Base-by-base conservation (phyloP, 2,329 filamentous ascomycete genomes). In the Microascus cirrosus region DNA sequence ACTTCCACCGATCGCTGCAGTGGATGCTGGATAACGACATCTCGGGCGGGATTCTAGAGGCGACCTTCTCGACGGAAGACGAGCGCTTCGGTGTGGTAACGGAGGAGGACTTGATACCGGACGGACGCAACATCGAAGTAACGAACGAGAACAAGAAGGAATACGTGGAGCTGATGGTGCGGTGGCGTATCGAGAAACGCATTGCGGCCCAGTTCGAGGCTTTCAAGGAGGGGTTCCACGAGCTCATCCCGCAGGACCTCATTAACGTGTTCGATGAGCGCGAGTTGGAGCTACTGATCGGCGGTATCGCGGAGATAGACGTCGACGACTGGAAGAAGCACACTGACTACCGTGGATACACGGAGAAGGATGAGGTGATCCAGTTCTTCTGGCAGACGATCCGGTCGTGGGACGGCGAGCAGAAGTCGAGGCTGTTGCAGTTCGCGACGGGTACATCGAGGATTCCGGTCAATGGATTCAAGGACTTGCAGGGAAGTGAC, bases 241-340 rank as follows among this genome's bases (percentile, higher is more conserved):
- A 99, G 77, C 82, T 99, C 42, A 97, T 99, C 60, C 94, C 94
- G 2, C 85, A 92, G 58, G 94, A 99, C 68, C 82, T 99, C 55
- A 92, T 99, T 73, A 97, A 96, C 66, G 94, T 99, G 48, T 99
- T 99, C 67, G 94, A 99, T 68, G 94, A 99, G 78, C 89, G 94
- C 66, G 94, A 99, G 73, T 79, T 99, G 54, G 94, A 99, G 74
- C 76, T 99, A 64, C 81, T 99, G 64, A 97, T 99, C 68, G 94
- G 94, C 63, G 94, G 94, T 80, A 99, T 99, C 66, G 94, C 94
- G n/a, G 94, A 99, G 74, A 99, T 99, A 65, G 94, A 99, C 68
- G 93, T 99, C 18, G 94, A 99, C 60, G 94, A 99, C 74, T 99
- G 94, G 94, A 97, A 99, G 87, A 99, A 99, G 79, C 94, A 99